phyloP scores from a whole-genome alignment of 2,329 filamentous ascomycete genomes.

The Arachnomyces sp. region DNA sequence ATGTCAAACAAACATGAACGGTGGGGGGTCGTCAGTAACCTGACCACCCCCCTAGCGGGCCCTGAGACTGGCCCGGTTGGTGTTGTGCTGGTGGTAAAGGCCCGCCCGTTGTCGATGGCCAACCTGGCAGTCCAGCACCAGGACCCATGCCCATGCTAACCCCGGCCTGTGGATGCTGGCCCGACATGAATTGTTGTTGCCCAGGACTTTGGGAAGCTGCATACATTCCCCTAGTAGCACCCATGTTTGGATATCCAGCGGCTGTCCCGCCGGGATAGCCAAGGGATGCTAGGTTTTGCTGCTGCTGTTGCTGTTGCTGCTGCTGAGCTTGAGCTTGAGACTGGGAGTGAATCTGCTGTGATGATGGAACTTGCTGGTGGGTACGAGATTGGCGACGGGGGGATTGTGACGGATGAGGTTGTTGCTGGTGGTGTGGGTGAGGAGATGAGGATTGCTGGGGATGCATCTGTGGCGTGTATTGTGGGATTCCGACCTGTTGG shows the following conservation, averaged over 20 bases:
- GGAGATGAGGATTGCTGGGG: slow-evolving; percentile 33
- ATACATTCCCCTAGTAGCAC: slow-evolving; percentile 29
- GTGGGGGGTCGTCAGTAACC: slow-evolving; percentile 19
- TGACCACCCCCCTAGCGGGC: slow-evolving; percentile 31
- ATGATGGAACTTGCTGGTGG: slow-evolving; percentile 15
- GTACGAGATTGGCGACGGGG: slow-evolving; percentile 32
- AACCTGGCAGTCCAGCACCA: slow-evolving; percentile 28
- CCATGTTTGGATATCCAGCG: slow-evolving; percentile 27
- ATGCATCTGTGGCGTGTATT: slow-evolving; percentile 35
- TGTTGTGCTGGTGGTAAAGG: slow-evolving; percentile 32
- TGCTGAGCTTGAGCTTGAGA: slow-evolving; percentile 27
- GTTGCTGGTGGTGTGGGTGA: slow-evolving; percentile 25
- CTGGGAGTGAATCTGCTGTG: slow-evolving; percentile 26
- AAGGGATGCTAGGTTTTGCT: slow-evolving; percentile 30
- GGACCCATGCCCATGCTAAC: slow-evolving; percentile 30
- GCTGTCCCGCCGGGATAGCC: slow-evolving; percentile 27
- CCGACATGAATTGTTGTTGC: slow-evolving; percentile 27
- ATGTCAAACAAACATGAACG: no score
- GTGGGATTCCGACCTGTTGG: slow-evolving; percentile 34
- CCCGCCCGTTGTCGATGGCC: slow-evolving; percentile 27
- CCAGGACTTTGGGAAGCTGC: slow-evolving; percentile 27
- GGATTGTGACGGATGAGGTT: slow-evolving; percentile 34
- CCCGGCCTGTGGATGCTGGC: slow-evolving; percentile 28
- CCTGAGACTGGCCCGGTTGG: slow-evolving; percentile 31
- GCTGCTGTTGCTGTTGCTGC: slow-evolving; percentile 27